Conservation (phyloP, 192 early-diverging fungal species). For the Gaertneriomyces sp. region DNA sequence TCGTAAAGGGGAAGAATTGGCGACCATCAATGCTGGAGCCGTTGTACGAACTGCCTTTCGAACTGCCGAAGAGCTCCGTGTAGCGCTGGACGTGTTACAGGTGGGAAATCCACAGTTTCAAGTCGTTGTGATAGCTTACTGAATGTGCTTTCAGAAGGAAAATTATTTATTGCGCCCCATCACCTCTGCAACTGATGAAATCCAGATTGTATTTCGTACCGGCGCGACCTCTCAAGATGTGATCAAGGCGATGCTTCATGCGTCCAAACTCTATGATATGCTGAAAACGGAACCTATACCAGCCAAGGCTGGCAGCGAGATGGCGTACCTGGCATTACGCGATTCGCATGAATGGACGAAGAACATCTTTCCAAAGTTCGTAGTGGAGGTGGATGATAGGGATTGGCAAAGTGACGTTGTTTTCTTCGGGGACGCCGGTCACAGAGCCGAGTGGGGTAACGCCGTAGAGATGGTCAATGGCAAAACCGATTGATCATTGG, state of each 20-base stretch:
- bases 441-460: constrained; percentile 28
- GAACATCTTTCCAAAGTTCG: constrained; percentile 46
- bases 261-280: constrained; percentile 19
- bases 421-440: constrained; percentile 52
- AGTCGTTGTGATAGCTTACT: neutral
- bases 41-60: constrained; percentile 46
- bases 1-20: constrained; percentile 30
- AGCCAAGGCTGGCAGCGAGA: neutral
- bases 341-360: constrained; percentile 46
- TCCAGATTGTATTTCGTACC: constrained; percentile 48
- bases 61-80: constrained; percentile 31
- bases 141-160: constrained; percentile 41
- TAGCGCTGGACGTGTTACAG: constrained; percentile 38
- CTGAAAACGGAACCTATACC: constrained; percentile 12
- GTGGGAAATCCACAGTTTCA: constrained; percentile 26
- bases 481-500: too few species aligned
- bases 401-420: constrained; percentile 59
- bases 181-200: constrained; percentile 25
- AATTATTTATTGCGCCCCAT: constrained; percentile 55
- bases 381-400: constrained; percentile 46
- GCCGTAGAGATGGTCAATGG: neutral
- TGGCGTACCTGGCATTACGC: constrained; percentile 7
- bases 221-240: constrained; percentile 54
- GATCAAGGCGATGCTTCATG: constrained; percentile 57
- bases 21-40: constrained; percentile 45